Base-by-base conservation (phyloP, 1,284 basidiomycete genomes). In the Phylloboletellus chloephorus region DNA sequence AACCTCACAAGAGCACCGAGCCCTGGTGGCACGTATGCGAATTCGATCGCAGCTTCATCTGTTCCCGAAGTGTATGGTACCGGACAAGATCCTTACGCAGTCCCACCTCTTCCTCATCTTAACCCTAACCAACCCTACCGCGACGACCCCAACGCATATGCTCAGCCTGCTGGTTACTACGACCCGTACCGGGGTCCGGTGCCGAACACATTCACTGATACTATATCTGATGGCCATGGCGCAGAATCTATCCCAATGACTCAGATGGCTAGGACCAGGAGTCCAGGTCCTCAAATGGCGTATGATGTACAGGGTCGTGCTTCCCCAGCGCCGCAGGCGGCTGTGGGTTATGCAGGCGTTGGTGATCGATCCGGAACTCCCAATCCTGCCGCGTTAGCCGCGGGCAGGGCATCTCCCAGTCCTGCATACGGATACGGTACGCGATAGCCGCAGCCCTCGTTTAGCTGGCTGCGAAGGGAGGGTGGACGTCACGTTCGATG, bases 71-170 rank as follows among this genome's bases (percentile, higher is more conserved):
- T 66, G 35, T 63, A 69, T 34, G 63, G 71, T 36, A 46, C 55
- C 13, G 61, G 61, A n/a, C n/a, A n/a, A 20, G 85, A 88, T 52
- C 85, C 86, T 3, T 88, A 88, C 59, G 83, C 85, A 10, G 79
- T 88, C 2, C 85, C 85, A 4, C 84, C 85, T n/a, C 68, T 88
- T n/a, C 85, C 85, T 7, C 83, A 87, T 49, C 63, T 85, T 31
- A 85, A 88, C 60, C 85, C 85, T 10, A 82, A 74, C 54, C 74
- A 78, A 41, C 80, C 83, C 0, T 88, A 88, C 58, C 72, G 61
- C 45, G 85, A 88, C 52, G 83, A 88, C 47, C 82, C 85, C 1
- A 61, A 53, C 31, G 57, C 64, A 9, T 57, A 58, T 12, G 57
- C 41, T 28, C 63, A 63, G 31, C 43, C 59, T 1, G 69, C 57